Base-by-base conservation (phyloP, 139 green algal genomes). In the Nannochloris sp. region DNA sequence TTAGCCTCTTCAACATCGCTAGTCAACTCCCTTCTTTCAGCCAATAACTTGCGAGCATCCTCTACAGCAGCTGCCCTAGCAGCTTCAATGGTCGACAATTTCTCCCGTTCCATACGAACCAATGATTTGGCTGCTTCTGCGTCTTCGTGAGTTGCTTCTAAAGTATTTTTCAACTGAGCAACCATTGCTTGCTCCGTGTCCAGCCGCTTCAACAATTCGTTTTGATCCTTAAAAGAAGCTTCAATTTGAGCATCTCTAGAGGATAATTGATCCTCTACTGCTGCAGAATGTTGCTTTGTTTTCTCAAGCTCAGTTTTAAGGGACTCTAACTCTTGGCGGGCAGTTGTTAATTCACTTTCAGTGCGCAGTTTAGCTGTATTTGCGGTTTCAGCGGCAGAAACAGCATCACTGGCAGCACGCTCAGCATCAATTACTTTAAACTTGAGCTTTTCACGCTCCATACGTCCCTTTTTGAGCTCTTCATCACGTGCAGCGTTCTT, bases 11-110 rank as follows among this genome's bases (percentile, higher is more conserved):
- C 15, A 19, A 36, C 45, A 3, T n/a, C n/a, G n/a, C n/a, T n/a
- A n/a, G n/a, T n/a, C n/a, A 76, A 35, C 29, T 70, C 29, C 2
- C 67, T 60, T 47, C 60, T 66, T n/a, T 32, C 42, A 2, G 30
- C 56, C 42, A 74, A 53, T 53, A 74, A 47, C 13, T 9, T 19
- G 23, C 67, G 67, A 7, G 53, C 67, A 13, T 70, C 67, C 55
- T 74, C 27, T 13, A 74, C 37, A 7, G 67, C 60, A 29, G 67
- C 67, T 2, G 59, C 25, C 2, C 67, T 51, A 2, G 67, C 67
- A 46, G 59, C 59, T 54, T 74, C 67, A 53, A 74, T 39, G 19
- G 51, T 56, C 7, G 34, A 61, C 3, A 3, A 24, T 10, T 46
- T 55, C 36, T 71, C 67, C 1, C 67, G 45, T 54, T 74, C 67